These are phyloP conservation scores for Ogataea angusta DNA, from an alignment of 805 yeast genomes.

Conservation along the genomic window DNA sequence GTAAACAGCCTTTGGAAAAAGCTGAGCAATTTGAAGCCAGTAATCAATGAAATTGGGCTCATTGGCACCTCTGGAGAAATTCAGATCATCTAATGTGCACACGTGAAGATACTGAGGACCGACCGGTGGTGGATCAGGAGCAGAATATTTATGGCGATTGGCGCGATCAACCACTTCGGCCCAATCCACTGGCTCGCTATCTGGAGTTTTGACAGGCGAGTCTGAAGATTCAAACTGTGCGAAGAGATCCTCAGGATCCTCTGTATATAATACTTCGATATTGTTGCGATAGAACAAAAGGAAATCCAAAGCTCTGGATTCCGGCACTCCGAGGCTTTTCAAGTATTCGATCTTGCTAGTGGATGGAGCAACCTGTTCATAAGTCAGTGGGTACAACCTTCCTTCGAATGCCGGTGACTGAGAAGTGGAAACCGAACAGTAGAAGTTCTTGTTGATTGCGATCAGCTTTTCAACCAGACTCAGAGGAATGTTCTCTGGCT, in stretches of 20 bases:
- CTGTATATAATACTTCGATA: conserved; percentile 19
- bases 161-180: conserved; percentile 18
- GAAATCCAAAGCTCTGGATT: conserved; percentile 30
- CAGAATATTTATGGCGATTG: conserved; percentile 17
- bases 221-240: conserved; percentile 32
- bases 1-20: conserved; percentile 37
- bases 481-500: conserved; percentile 32
- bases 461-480: conserved; percentile 44
- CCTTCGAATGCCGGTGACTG: conserved; percentile 35
- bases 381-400: conserved; percentile 36
- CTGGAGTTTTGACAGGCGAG: conserved; percentile 8
- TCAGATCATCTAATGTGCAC: conserved; percentile 40
- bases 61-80: conserved; percentile 35
- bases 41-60: conserved; percentile 39
- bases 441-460: conserved; percentile 41
- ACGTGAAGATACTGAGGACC: conserved; percentile 37
- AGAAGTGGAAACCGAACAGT: conserved; percentile 36
- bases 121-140: conserved; percentile 29
- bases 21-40: conserved; percentile 41
- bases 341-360: conserved; percentile 34
- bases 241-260: conserved; percentile 22
- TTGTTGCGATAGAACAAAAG: conserved; percentile 23
- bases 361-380: conserved; percentile 41
- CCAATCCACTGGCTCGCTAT: conserved; percentile 20
- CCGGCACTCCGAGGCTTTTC: conserved; percentile 29